Base-by-base conservation (phyloP, 768 basidiomycete species). In the Vararia minispora region DNA sequence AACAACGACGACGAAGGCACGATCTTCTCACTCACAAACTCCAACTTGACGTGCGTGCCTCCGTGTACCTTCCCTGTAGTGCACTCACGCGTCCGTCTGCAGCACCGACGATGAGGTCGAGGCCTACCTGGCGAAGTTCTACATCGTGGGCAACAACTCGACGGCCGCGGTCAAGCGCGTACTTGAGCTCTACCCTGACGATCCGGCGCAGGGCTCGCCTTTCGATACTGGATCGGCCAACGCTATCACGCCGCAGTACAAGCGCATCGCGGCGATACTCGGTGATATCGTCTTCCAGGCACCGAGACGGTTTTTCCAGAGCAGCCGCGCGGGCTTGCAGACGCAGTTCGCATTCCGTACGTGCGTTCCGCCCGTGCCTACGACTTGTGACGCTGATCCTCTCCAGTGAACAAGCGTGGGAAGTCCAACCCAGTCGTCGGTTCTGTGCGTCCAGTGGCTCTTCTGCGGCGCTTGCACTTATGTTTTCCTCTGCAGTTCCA, bases 201-300 rank as follows among this genome's bases (percentile, higher is more conserved):
- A 41, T 12, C 7, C 24, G 9, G 17, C 32, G 18, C 14, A 17
- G 2, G 40, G 40, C 5, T 41, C 40, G 33, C 40, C 40, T 11
- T 41, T 41, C 17, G 40, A 35, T 18, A 41, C 40, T 6, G 40
- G 40, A 20, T n/a, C 23, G 14, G 24, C 6, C 21, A 41, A 41
- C 27, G 40, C 40, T 5, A 7, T 39, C 14, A 25, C 38, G 8
- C 40, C 40, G 11, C 43, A 56, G 32, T 57, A 43, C 49, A 59
- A 58, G 38, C 49, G 57, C 1, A 22, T 59, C 16, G 48, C 56
- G 6, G 51, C 57, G 0, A 14, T 59, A 18, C 46, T 46, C 28
- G 57, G 57, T 1, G 57, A 59, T 35, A 16, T 41, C 7, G 32
- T 49, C 12, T 55, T 56, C 44, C 50, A 57, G 14, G 54, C 50